These are phyloP conservation scores for Pythium utonaiense DNA, from an alignment of 352 stramenopile species.

Conservation along the genomic window DNA sequence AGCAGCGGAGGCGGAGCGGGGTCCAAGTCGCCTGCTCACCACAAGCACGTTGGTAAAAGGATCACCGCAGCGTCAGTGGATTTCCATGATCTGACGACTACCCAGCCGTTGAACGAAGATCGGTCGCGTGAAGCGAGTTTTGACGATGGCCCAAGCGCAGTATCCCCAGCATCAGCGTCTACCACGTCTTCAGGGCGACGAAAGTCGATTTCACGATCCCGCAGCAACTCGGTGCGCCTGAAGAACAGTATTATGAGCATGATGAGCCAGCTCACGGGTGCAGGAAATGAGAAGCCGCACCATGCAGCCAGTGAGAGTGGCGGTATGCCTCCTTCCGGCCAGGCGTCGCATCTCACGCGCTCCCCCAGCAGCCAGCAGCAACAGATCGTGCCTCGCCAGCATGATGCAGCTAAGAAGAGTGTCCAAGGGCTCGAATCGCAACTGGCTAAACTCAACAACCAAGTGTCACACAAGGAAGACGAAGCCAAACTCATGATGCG, in stretches of 20 bases:
- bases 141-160: neutral
- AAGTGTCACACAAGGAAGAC: slow-evolving; percentile 66
- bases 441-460: slow-evolving; percentile 53
- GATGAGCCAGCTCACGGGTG: slow-evolving; percentile 53
- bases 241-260: slow-evolving; percentile 62
- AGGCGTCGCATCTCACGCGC: neutral
- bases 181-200: slow-evolving; percentile 20
- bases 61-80: slow-evolving; percentile 14
- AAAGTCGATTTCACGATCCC: slow-evolving; percentile 55
- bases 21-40: neutral
- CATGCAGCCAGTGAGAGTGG: slow-evolving; percentile 7
- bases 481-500: slow-evolving; percentile 52
- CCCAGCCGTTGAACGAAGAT: neutral
- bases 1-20: slow-evolving; percentile 4
- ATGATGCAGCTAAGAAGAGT: slow-evolving; percentile 53
- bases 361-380: neutral
- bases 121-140: slow-evolving; percentile 1
- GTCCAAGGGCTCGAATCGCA: slow-evolving; percentile 59
- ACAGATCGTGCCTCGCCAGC: slow-evolving; percentile 10
- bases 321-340: neutral
- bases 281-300: slow-evolving; percentile 29
- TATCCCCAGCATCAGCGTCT: neutral
- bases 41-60: slow-evolving; percentile 12
- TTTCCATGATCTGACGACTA: slow-evolving; percentile 10
- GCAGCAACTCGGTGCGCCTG: slow-evolving; percentile 60